These are phyloP conservation scores for Massariosphaeria phaeospora DNA, from an alignment of 495 filamentous ascomycete genomes.

Conservation along the genomic window DNA sequence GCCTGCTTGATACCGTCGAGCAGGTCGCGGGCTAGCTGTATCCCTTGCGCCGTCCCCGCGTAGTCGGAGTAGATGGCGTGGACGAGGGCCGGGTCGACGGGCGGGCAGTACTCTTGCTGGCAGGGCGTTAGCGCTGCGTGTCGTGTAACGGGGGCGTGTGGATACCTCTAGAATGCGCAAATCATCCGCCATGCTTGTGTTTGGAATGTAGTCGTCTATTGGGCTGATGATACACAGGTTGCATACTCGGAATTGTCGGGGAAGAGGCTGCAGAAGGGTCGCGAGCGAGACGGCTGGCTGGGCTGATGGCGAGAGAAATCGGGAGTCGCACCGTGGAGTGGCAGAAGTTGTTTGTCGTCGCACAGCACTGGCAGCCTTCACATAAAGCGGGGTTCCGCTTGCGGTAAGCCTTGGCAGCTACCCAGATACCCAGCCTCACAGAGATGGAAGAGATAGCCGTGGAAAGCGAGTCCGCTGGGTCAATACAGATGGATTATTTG, in stretches of 20 bases:
- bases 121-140: not conserved
- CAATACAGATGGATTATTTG: too few species aligned
- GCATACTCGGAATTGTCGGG: conserved; percentile 15
- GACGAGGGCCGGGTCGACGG: conserved; percentile 59
- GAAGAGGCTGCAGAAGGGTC: too few species aligned
- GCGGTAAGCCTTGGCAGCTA: too few species aligned
- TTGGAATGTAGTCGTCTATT: conserved; percentile 11
- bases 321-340: too few species aligned
- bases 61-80: conserved; percentile 64
- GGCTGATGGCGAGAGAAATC: too few species aligned
- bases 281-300: too few species aligned
- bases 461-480: too few species aligned
- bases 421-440: too few species aligned
- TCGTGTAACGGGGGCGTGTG: not conserved
- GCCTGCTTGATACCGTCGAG: conserved; percentile 56
- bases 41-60: conserved; percentile 48
- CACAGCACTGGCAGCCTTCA: too few species aligned
- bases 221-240: not conserved
- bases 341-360: too few species aligned
- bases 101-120: conserved; percentile 54
- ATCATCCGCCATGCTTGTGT: conserved; percentile 25
- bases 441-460: too few species aligned
- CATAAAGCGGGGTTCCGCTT: too few species aligned
- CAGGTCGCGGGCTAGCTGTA: conserved; percentile 49
- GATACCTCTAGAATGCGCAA: conserved; percentile 17